These are phyloP conservation scores for Suillus subalutaceus DNA, from an alignment of 768 basidiomycete species.

Conservation along the genomic window DNA sequence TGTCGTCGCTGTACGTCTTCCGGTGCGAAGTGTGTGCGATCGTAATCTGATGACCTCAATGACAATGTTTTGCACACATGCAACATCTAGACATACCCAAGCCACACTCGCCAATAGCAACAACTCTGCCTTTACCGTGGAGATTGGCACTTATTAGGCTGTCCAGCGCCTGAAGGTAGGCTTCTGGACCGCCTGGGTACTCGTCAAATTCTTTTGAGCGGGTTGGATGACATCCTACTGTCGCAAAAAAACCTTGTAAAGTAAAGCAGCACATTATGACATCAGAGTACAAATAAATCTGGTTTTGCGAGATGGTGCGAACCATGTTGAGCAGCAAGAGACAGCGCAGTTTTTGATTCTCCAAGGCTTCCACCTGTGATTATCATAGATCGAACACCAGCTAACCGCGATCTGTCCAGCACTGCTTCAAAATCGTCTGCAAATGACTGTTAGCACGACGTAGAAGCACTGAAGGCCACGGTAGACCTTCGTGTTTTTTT, in stretches of 20 bases:
- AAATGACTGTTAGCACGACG: not conserved
- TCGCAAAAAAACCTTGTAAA: constrained; percentile 62
- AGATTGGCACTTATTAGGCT: constrained; percentile 51
- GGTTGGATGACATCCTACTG: constrained; percentile 82
- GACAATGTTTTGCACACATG: not conserved
- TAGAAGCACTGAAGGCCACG: not conserved
- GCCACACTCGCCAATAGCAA: constrained; percentile 82
- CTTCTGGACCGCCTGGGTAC: constrained; percentile 55
- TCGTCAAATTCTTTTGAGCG: constrained; percentile 69
- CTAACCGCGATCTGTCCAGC: constrained; percentile 53
- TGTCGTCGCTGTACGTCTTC: constrained; percentile 60
- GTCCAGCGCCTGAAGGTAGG: constrained; percentile 63
- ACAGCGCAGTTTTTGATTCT: constrained; percentile 63
- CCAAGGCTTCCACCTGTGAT: constrained; percentile 74
- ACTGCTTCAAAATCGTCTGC: constrained; percentile 67
- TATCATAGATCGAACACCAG: constrained; percentile 71
- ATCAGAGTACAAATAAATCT: not conserved
- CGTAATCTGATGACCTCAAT: constrained; percentile 58
- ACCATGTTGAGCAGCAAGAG: constrained; percentile 63
- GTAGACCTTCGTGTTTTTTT: constrained; percentile 51
- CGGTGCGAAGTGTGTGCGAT: constrained; percentile 67
- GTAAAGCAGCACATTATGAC: constrained; percentile 1
- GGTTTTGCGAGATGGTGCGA: constrained; percentile 15
- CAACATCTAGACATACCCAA: constrained; percentile 47
- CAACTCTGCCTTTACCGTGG: constrained; percentile 57